A percentile compares a stretch with the other conserved stretches of the same genome.
phyloP scores from a whole-genome alignment of 805 yeast species.

The Teunomyces cretensis region DNA sequence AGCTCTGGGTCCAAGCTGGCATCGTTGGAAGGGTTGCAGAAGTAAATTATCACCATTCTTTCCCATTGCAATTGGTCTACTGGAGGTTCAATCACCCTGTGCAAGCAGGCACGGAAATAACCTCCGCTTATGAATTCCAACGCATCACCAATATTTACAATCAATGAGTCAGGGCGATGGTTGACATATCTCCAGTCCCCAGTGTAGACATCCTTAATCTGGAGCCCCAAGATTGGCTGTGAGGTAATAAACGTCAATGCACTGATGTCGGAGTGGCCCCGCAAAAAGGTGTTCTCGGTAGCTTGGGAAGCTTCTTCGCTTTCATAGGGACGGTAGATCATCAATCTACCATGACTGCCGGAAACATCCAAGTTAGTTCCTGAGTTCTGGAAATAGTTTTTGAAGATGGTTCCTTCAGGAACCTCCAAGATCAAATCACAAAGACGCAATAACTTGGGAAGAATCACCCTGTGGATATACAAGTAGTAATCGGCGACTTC shows the following conservation, averaged over 20 bases:
- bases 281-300: conserved; percentile 9
- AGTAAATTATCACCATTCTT: conserved; percentile 26
- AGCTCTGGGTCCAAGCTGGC: conserved; percentile 25
- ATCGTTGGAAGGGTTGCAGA: conserved; percentile 21
- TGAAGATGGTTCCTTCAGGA: conserved; percentile 46
- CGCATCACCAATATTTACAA: conserved; percentile 13
- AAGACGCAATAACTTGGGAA: conserved; percentile 34
- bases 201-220: conserved; percentile 11
- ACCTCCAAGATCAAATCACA: conserved; percentile 47
- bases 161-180: conserved; percentile 10
- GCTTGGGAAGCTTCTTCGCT: conserved; percentile 8
- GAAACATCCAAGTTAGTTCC: conserved; percentile 28
- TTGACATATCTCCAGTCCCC: conserved; percentile 13
- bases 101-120: conserved; percentile 26
- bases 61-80: conserved; percentile 21
- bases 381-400: conserved; percentile 31
- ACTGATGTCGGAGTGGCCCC: conserved; percentile 13
- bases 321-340: conserved; percentile 24
- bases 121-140: conserved; percentile 13
- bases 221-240: conserved; percentile 11
- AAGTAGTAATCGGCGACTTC: conserved; percentile 42
- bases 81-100: conserved; percentile 28
- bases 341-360: conserved; percentile 34
- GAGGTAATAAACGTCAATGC: conserved; percentile 13
- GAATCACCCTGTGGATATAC: conserved; percentile 35